Evolutionary conservation across 768 basidiomycete genomes (phyloP).

Genomic region (Galerina sulciceps): DNA sequence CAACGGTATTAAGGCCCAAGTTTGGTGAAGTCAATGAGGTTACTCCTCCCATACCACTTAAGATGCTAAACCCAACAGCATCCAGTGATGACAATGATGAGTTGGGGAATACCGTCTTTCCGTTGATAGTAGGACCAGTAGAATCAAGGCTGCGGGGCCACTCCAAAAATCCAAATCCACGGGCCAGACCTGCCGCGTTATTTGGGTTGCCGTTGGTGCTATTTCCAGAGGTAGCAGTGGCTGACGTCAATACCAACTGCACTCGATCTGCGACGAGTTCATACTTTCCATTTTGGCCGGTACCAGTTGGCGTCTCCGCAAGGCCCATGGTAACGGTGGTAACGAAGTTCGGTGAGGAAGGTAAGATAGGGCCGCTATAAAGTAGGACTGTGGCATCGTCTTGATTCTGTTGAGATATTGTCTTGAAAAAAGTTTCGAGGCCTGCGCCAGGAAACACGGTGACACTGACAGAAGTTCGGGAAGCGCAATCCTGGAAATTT

Average conservation of each 20-base stretch:
- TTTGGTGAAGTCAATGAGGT: constrained; percentile 38
- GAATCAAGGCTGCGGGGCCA: constrained; percentile 64
- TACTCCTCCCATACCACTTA: constrained; percentile 59
- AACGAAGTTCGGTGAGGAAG: constrained; percentile 71
- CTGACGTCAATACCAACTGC: constrained; percentile 75
- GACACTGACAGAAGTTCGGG: constrained; percentile 82
- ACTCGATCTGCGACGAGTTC: constrained; percentile 86
- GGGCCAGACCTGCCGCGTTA: constrained; percentile 35
- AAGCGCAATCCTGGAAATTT: constrained; percentile 76
- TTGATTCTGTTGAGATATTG: constrained; percentile 72
- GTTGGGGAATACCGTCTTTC: constrained; percentile 67
- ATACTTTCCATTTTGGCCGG: constrained; percentile 69
- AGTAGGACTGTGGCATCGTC: constrained; percentile 64
- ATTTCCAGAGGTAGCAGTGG: constrained; percentile 44
- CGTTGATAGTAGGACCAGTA: constrained; percentile 47
- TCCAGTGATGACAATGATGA: constrained; percentile 73
- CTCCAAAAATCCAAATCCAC: constrained; percentile 87
- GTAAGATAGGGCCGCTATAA: constrained; percentile 85
- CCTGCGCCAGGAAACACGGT: constrained; percentile 80
- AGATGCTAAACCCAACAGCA: constrained; percentile 60
- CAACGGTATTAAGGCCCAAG: constrained; percentile 55
- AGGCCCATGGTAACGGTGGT: constrained; percentile 79
- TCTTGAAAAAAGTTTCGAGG: constrained; percentile 66
- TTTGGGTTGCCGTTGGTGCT: constrained; percentile 34
- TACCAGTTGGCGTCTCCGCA: constrained; percentile 64